Evolutionary conservation across 2,329 filamentous ascomycete genomes (phyloP), one percentile per base, ranked within the genome.

Genomic region (Graphilbum sp.): DNA sequence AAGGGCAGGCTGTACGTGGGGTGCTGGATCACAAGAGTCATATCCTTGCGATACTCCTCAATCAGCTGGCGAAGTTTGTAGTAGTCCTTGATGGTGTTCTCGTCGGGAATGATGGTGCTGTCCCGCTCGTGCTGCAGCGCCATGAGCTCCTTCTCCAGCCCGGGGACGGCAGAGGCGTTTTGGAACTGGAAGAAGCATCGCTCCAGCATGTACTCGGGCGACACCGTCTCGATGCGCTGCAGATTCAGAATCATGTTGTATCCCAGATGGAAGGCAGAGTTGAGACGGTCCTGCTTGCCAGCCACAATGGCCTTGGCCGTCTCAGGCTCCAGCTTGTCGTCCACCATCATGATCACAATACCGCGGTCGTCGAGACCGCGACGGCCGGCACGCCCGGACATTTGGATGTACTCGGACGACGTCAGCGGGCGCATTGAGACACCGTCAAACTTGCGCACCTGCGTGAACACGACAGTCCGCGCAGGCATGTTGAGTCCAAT

Each of bases 261-360:
- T 24, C 90, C 87, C 15, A 98, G 70, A 55, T 98, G 84, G 61
- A 98, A 98, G 2, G 90, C 90, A 4, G 90, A 96, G 60, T 96
- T 96, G 23, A 98, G 75, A 48, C 87, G 86, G 57, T 98, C 92
- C 57, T 98, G 90, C 53, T 95, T 82, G 47, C 90, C 90, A 38
- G 90, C 85, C 12, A 98, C 90, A 49, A 98, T 95, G 46, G 83
- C 79, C 59, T 93, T 93, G 32, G 90, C 88, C n/a, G 80, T 77
- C 2, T 84, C 76, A 2, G 90, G 90, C 52, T 98, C 90, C 64
- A 98, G 88, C 61, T 90, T 85, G 56, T 92, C 83, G 52, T 92
- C 81, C 44, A 98, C 82, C 88, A 98, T 96, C 85, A 98, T 96
- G 56, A 98, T 96, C 48, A 98, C 90, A 49, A 96, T 92, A 70